Base-by-base conservation (phyloP, 2,329 filamentous ascomycete species). In the Monosporascus sp. region DNA sequence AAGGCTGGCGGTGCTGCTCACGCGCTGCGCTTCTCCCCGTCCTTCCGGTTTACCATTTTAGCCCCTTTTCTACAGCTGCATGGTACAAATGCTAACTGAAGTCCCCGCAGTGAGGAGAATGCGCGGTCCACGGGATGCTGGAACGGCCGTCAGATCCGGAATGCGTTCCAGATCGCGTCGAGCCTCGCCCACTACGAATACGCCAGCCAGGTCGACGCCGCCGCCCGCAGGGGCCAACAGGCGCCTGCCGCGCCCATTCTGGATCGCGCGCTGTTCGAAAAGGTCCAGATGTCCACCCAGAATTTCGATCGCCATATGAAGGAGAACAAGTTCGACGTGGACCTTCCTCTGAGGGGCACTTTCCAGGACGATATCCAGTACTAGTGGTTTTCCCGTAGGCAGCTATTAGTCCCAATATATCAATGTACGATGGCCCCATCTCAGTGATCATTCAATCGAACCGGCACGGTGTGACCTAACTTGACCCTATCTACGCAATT, bases 251-350 rank as follows among this genome's bases (percentile, higher is more conserved):
- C 65, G 2, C 71, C 72, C 0, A 61, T 73, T 1, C 58, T 74
- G 3, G 71, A 72, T n/a, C 65, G 68, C 1, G 51, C 58, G 5
- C 56, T 72, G 53, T 74, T 74, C 27, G 70, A 73, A 49, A 73
- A 73, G 65, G 71, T 74, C 8, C 70, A 74, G 63, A 66, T 74
- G 70, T 73, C 71, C 54, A 74, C 72, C 3, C 66, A 71, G 62
- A 72, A 69, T 57, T 74, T 74, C 54, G 71, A 74, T 18, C 60
- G 62, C 31, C 71, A 74, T 48, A 74, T 74, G 72, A 70, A 68
- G 63, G 71, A 72, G 55, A 65, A 71, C 44, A 62, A 68, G 45
- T 68, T 65, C 38, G 70, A 71, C 7, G 53, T 53, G 1, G 70
- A 72, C 1, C 36, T 73, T 46, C 68, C 70, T 2, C 55, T 70